Evolutionary conservation across 257 asterid genomes (phyloP).

Genomic region (Ballota nigra): DNA sequence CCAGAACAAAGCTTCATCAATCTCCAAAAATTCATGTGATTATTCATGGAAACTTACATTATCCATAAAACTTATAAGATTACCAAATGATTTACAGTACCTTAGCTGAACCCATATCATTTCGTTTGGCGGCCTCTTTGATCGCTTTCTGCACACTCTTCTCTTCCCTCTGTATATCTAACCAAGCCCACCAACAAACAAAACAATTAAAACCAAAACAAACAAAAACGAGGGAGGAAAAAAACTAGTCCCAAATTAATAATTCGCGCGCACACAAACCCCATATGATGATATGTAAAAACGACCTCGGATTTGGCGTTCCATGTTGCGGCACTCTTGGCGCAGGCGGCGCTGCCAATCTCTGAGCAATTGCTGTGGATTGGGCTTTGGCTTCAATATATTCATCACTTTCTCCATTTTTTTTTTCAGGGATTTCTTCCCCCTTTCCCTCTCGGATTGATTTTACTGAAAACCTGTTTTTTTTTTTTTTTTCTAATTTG

Average conservation of each 20-base stretch:
- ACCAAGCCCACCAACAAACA: conserved; percentile 27
- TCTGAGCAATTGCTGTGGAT: conserved; percentile 78
- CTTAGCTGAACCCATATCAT: conserved; percentile 98
- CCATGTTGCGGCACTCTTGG: conserved; percentile 86
- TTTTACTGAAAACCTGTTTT: background rate
- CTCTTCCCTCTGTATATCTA: conserved; percentile 96
- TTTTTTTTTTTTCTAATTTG: background rate
- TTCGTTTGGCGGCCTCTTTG: conserved; percentile 92
- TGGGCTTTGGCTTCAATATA: conserved; percentile 77
- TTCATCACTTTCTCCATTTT: conserved; percentile 76
- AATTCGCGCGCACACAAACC: background rate
- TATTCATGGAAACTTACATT: background rate
- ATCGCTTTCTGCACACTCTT: conserved; percentile 92
- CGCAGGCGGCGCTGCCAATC: conserved; percentile 99
- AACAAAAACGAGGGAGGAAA: background rate
- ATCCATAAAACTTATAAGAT: background rate
- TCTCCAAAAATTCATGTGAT: background rate
- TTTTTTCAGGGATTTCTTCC: background rate
- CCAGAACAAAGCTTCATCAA: background rate
- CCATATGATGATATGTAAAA: background rate
- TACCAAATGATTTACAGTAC: conserved; percentile 19
- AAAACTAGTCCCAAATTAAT: background rate
- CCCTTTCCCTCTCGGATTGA: background rate
- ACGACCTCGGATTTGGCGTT: conserved; percentile 91
- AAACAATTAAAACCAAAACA: background rate